Evolutionary conservation across 2,329 filamentous ascomycete species (phyloP).

Genomic region (Chaetomium globosum): DNA sequence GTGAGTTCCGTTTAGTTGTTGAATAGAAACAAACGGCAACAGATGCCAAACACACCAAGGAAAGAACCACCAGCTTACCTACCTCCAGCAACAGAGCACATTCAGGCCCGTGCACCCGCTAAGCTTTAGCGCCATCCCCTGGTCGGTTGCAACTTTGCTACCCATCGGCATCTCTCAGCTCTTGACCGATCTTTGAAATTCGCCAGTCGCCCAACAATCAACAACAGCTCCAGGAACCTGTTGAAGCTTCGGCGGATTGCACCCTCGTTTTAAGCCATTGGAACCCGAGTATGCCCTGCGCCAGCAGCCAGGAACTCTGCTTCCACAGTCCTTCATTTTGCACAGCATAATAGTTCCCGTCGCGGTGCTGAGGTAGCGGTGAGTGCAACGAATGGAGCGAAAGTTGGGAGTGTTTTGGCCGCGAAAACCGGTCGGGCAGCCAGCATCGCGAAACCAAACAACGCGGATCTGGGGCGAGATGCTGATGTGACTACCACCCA

Average conservation of each 20-base stretch:
- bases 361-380: slow-evolving; percentile 33
- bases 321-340: slow-evolving; percentile 31
- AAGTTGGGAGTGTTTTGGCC: slow-evolving; percentile 16
- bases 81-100: neutral
- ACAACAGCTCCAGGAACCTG: slow-evolving; percentile 28
- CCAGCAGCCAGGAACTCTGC: slow-evolving; percentile 24
- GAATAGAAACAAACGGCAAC: neutral
- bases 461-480: slow-evolving; percentile 7
- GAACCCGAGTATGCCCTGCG: slow-evolving; percentile 30
- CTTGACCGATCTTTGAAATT: slow-evolving; percentile 17
- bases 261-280: slow-evolving; percentile 36
- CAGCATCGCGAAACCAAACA: slow-evolving; percentile 27
- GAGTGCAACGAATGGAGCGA: slow-evolving; percentile 22
- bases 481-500: slow-evolving; percentile 22
- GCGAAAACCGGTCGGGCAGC: slow-evolving; percentile 31
- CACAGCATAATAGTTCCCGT: slow-evolving; percentile 22
- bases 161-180: slow-evolving; percentile 10
- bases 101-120: slow-evolving; percentile 28
- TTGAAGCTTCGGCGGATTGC: slow-evolving; percentile 28
- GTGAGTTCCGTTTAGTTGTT: neutral
- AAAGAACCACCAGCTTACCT: neutral
- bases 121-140: slow-evolving; percentile 9
- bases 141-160: slow-evolving; percentile 21
- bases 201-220: slow-evolving; percentile 25
- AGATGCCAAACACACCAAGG: neutral